phyloP scores from a whole-genome alignment of 1,284 basidiomycete genomes.

The Cryptococcus sp. region DNA sequence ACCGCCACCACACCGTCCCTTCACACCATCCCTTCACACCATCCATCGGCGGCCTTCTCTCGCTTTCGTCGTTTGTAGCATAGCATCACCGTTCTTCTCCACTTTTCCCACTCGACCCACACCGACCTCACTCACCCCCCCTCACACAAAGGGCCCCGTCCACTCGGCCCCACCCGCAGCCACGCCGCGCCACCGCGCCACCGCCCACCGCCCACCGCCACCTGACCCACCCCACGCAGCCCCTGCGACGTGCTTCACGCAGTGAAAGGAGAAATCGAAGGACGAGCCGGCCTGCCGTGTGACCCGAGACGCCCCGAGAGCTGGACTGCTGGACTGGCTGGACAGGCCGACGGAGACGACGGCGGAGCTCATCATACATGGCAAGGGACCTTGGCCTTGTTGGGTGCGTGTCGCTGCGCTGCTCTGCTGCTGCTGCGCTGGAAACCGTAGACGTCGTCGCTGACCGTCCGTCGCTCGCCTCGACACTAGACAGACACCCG shows the following conservation, averaged over 20 bases:
- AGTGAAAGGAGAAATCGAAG: constrained; percentile 12
- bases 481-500: neutral
- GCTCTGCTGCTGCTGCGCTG: too few species aligned
- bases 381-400: neutral
- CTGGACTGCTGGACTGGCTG: constrained; percentile 1
- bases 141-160: neutral
- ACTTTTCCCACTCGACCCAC: neutral
- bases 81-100: too few species aligned
- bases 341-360: neutral
- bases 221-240: neutral
- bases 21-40: too few species aligned
- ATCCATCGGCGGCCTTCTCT: too few species aligned
- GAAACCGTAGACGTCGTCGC: too few species aligned
- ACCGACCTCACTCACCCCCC: neutral
- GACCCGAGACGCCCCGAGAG: neutral
- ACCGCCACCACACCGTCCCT: too few species aligned
- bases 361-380: neutral
- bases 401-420: neutral
- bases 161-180: neutral
- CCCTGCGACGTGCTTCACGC: constrained; percentile 12
- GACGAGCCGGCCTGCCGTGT: neutral
- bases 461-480: neutral
- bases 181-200: neutral
- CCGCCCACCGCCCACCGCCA: neutral
- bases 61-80: too few species aligned